Base-by-base conservation (phyloP, 2,329 filamentous ascomycete genomes). In the Pleoardoris graminearum region DNA sequence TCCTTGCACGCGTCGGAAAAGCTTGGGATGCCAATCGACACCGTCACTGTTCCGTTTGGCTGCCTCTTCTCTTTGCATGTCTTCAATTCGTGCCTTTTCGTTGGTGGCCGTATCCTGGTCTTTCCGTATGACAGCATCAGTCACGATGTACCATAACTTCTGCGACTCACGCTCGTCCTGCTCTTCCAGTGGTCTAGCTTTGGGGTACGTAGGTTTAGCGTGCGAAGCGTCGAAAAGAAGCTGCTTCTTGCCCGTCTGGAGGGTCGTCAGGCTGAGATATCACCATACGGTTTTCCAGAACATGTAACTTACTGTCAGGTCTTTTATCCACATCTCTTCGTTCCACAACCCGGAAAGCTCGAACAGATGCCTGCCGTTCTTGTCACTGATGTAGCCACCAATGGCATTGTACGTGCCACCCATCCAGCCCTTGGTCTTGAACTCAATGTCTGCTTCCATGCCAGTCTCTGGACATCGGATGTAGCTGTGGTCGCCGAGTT, bases 371-470 rank as follows among this genome's bases (percentile, higher is more conserved):
- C 97, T 92, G 29, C 90, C 91, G 0, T 90, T 92, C 68, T 87
- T 86, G 62, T 92, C 90, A 75, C 88, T 96, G 76, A 99, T 96
- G 35, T 81, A 86, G 7, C 94, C 94, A 7, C 91, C 91, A 65
- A 99, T 96, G 32, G 91, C 91, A 69, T 99, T 97, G 76, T 99
- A 99, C 1, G 90, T 94, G 7, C 94, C 94, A 47, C 91, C 88
- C 59, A 99, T 93, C 83, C 95, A 99, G 4, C 94, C 94, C 76
- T 97, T 97, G 47, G 91, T 95, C 78, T 97, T 97, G 82, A 99
- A 99, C 61, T 99, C 94, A 55, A 99, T 86, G 70, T 99, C 93
- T 54, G 91, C 93, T 22, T 86, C 83, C 16, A 99, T 80, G 52
- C 91, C 87, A 16, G 91, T 83, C 72, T 97, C 93, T 0, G 93